A percentile compares a stretch with the other conserved stretches of the same genome.
phyloP scores from a whole-genome alignment of 352 stramenopile species.

The Labyrinthula sp. region DNA sequence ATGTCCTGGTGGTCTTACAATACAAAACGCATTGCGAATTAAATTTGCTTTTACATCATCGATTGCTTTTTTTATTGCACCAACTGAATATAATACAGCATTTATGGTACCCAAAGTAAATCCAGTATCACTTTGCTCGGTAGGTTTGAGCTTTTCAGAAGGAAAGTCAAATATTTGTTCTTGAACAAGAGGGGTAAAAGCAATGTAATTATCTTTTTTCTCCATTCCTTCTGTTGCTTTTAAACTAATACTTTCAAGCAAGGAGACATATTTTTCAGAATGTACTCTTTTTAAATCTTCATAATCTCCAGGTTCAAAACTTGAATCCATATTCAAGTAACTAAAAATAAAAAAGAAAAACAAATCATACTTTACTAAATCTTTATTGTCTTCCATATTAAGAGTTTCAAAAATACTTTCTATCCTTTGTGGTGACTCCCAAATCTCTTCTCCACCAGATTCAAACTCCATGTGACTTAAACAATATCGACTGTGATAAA shows the following conservation, averaged over 20 bases:
- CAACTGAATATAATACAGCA: conserved; percentile 49
- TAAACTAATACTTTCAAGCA: conserved; percentile 62
- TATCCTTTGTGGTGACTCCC: conserved; percentile 57
- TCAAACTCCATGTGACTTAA: conserved; percentile 43
- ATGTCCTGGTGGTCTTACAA: conserved; percentile 58
- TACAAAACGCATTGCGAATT: conserved; percentile 56
- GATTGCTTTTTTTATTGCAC: conserved; percentile 53
- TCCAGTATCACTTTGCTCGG: conserved; percentile 46
- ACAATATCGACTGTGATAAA: conserved; percentile 67
- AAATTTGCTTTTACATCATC: conserved; percentile 40
- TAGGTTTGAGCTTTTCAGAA: conserved; percentile 30
- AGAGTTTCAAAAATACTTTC: conserved; percentile 48
- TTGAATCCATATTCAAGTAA: conserved; percentile 35
- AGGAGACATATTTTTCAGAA: conserved; percentile 55
- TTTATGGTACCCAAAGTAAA: conserved; percentile 52
- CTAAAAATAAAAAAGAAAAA: no score
- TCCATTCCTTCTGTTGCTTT: conserved; percentile 43
- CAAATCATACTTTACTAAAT: conserved; percentile 44
- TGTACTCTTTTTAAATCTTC: conserved; percentile 56
- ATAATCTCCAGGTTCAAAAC: conserved; percentile 52
- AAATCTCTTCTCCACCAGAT: conserved; percentile 41
- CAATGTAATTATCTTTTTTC: conserved; percentile 23
- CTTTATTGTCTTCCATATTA: conserved; percentile 27
- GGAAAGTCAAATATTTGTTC: conserved; percentile 30
- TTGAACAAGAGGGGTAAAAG: conserved; percentile 46